Conservation (phyloP, 1,284 basidiomycete genomes). For the Chalciporus sp. region DNA sequence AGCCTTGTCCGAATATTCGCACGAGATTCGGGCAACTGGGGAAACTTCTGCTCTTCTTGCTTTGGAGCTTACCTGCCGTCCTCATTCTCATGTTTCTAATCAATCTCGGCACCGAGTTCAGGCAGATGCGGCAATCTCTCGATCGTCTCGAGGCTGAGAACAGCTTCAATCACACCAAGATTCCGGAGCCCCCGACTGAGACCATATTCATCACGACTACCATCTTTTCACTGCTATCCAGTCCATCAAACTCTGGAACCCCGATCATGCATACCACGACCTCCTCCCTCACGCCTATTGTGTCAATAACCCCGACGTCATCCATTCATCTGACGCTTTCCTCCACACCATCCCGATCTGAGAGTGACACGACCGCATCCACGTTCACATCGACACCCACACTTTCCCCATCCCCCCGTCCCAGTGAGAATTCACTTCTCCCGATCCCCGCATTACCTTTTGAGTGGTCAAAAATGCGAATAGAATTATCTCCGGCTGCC, state of each 20-base stretch:
- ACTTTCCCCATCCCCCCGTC: constrained; percentile 14
- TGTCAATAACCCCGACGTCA: constrained; percentile 10
- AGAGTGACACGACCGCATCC: constrained; percentile 8
- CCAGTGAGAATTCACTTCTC: constrained; percentile 20
- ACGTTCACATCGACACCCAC: constrained; percentile 15
- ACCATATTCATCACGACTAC: constrained; percentile 39
- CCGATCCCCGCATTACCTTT: constrained; percentile 18
- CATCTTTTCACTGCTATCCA: constrained; percentile 20
- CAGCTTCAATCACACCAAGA: constrained; percentile 24
- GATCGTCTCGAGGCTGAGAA: constrained; percentile 32
- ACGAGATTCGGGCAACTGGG: constrained; percentile 29
- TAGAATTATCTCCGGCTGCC: constrained; percentile 30
- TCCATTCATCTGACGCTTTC: constrained; percentile 4
- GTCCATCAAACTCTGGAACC: constrained; percentile 1
- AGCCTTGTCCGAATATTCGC: constrained; percentile 14
- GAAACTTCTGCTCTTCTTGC: constrained; percentile 33
- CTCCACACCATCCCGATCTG: constrained; percentile 6
- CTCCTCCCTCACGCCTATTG: constrained; percentile 1
- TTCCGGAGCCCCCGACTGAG: constrained; percentile 14
- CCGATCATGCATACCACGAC: constrained; percentile 6
- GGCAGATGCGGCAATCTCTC: constrained; percentile 38
- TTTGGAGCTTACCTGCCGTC: constrained; percentile 30
- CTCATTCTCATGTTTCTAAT: constrained; percentile 39
- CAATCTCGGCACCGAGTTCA: constrained; percentile 40
- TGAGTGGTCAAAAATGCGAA: constrained; percentile 31